phyloP scores from a whole-genome alignment of 345 rosid genomes.

The Euphorbia tirucalli region DNA sequence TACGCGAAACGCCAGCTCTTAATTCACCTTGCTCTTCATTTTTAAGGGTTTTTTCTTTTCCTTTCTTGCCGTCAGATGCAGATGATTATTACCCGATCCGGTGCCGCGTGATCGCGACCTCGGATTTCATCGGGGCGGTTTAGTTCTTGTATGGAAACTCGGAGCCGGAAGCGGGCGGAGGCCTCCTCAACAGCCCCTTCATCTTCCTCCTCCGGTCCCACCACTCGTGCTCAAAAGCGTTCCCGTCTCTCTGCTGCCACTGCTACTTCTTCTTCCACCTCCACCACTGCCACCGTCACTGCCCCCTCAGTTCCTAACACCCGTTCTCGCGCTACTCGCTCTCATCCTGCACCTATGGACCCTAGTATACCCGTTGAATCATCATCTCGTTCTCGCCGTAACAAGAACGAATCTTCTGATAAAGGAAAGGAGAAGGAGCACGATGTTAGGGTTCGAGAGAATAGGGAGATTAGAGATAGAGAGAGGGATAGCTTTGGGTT shows the following conservation, averaged over 20 bases:
- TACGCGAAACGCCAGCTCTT: background rate
- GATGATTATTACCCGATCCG: constrained; percentile 41
- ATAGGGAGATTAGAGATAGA: constrained; percentile 42
- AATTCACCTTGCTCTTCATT: background rate
- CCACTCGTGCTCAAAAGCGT: constrained; percentile 78
- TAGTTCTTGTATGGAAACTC: constrained; percentile 99
- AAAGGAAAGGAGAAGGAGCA: constrained; percentile 97
- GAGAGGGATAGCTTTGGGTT: constrained; percentile 40
- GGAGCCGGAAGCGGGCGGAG: constrained; percentile 99
- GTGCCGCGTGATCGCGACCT: constrained; percentile 47
- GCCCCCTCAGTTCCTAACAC: constrained; percentile 27
- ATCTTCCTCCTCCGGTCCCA: constrained; percentile 69
- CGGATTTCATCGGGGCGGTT: constrained; percentile 40
- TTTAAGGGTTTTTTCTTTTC: background rate
- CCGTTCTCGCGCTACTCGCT: constrained; percentile 48
- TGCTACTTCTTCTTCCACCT: constrained; percentile 15
- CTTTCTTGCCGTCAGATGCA: constrained; percentile 42
- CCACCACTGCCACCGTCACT: constrained; percentile 12
- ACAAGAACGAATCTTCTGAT: constrained; percentile 43
- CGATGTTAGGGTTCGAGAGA: constrained; percentile 55
- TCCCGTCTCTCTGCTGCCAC: constrained; percentile 49
- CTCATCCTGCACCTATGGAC: constrained; percentile 61
- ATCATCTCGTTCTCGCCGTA: constrained; percentile 69
- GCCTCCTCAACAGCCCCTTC: constrained; percentile 99
- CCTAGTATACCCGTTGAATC: constrained; percentile 52